Evolutionary conservation across 2,329 filamentous ascomycete genomes (phyloP).

Genomic region (Botrytis galanthina): DNA sequence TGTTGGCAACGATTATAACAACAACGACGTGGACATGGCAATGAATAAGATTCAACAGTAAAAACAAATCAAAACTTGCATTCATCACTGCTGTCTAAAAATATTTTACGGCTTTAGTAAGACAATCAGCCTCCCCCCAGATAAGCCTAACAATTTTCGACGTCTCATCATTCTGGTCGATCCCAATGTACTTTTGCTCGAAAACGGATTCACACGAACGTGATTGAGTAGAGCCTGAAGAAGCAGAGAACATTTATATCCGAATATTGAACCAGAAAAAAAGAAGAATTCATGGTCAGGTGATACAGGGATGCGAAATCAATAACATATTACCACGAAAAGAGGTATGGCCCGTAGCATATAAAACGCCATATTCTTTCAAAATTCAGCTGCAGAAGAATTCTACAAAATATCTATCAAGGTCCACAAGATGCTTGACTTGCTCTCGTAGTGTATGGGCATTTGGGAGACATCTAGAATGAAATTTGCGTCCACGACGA

Average conservation of each 20-base stretch:
- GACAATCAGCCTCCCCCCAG: background rate
- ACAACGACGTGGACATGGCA: too few species aligned
- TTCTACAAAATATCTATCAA: background rate
- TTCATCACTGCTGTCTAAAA: background rate
- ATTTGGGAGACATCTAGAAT: background rate
- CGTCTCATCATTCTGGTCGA: background rate
- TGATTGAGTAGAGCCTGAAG: background rate
- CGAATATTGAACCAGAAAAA: background rate
- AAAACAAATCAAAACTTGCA: background rate
- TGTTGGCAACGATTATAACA: too few species aligned
- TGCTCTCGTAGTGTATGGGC: background rate
- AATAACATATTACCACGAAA: too few species aligned
- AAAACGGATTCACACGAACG: too few species aligned
- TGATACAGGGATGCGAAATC: too few species aligned
- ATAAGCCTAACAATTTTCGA: background rate
- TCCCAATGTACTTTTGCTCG: too few species aligned
- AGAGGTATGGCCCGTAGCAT: background rate
- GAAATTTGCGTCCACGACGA: rapidly evolving
- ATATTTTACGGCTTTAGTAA: background rate
- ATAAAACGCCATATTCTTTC: background rate
- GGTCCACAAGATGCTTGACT: too few species aligned
- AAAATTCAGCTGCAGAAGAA: rapidly evolving
- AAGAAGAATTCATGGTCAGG: background rate
- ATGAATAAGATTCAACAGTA: rapidly evolving
- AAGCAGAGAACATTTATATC: background rate